phyloP scores from a whole-genome alignment of 2,329 filamentous ascomycete genomes.

The Xenosphaeropsis pyriputrescens region DNA sequence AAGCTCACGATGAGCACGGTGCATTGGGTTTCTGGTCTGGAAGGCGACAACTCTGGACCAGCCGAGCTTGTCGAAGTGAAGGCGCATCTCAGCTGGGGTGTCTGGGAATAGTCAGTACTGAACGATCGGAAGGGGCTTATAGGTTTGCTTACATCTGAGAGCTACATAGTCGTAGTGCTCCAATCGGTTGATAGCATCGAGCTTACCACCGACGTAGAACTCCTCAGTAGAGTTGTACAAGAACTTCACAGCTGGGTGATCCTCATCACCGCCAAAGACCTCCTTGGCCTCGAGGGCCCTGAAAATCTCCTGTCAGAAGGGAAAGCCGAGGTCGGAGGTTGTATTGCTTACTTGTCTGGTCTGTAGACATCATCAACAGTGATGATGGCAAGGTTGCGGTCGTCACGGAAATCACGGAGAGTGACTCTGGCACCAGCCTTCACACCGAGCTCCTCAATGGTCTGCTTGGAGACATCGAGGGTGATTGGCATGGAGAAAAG shows the following conservation, averaged over 20 bases:
- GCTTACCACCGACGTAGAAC: slow-evolving; percentile 89
- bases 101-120: slow-evolving; percentile 30
- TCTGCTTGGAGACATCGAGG: slow-evolving; percentile 65
- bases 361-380: slow-evolving; percentile 92
- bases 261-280: slow-evolving; percentile 85
- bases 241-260: slow-evolving; percentile 87
- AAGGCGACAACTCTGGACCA: slow-evolving; percentile 97
- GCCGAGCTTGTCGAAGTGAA: slow-evolving; percentile 98
- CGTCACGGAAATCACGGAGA: slow-evolving; percentile 89
- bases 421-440: slow-evolving; percentile 72
- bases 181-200: slow-evolving; percentile 86
- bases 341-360: slow-evolving; percentile 67
- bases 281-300: slow-evolving; percentile 81
- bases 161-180: slow-evolving; percentile 99
- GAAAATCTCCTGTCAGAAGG: slow-evolving; percentile 9
- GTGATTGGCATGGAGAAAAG: slow-evolving; percentile 97
- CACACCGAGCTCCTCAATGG: slow-evolving; percentile 60
- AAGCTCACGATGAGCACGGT: slow-evolving; percentile 93
- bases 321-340: background rate
- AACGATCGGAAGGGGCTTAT: background rate
- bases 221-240: slow-evolving; percentile 69
- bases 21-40: slow-evolving; percentile 99
- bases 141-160: slow-evolving; percentile 60
- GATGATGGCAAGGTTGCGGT: slow-evolving; percentile 89
- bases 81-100: slow-evolving; percentile 84